Evolutionary conservation across 768 basidiomycete genomes (phyloP).

Genomic region (Hygrocybe punicea): DNA sequence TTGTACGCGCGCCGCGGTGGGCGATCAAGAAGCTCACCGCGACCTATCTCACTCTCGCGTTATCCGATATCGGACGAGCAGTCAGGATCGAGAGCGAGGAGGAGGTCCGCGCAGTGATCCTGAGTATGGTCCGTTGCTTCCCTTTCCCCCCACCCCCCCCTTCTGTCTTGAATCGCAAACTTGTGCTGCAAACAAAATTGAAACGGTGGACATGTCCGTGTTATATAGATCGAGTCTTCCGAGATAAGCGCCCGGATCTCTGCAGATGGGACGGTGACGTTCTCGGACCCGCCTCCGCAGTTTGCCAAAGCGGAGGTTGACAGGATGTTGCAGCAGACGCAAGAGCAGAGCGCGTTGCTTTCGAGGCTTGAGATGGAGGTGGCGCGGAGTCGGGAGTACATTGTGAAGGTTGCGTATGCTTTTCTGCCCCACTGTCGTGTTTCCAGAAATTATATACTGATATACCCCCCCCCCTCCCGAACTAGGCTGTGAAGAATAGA

Average conservation of each 20-base stretch:
- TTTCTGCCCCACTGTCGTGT: background rate
- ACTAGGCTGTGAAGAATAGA: constrained; percentile 5
- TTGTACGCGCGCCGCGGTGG: constrained; percentile 73
- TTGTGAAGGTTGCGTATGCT: constrained; percentile 70
- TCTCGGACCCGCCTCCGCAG: constrained; percentile 59
- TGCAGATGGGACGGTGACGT: constrained; percentile 67
- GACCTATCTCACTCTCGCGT: constrained; percentile 75
- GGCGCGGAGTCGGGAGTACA: constrained; percentile 65
- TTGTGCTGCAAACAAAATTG: too few relatives aligned
- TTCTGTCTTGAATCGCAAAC: too few relatives aligned
- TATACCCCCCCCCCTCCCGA: background rate
- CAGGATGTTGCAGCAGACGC: constrained; percentile 48
- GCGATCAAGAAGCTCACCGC: constrained; percentile 73
- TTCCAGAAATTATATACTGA: background rate
- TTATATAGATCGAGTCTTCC: constrained; percentile 60
- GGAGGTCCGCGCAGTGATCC: constrained; percentile 55
- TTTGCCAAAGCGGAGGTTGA: constrained; percentile 65
- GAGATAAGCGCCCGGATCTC: constrained; percentile 71
- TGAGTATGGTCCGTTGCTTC: constrained; percentile 62
- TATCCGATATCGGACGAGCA: constrained; percentile 64
- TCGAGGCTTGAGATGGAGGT: constrained; percentile 52
- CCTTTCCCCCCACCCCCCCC: background rate
- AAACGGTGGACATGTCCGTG: background rate
- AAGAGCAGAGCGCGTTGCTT: constrained; percentile 52
- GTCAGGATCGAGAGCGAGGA: constrained; percentile 50